Evolutionary conservation across 2,329 filamentous ascomycete species (phyloP).

Genomic region (Botrytis squamosa): DNA sequence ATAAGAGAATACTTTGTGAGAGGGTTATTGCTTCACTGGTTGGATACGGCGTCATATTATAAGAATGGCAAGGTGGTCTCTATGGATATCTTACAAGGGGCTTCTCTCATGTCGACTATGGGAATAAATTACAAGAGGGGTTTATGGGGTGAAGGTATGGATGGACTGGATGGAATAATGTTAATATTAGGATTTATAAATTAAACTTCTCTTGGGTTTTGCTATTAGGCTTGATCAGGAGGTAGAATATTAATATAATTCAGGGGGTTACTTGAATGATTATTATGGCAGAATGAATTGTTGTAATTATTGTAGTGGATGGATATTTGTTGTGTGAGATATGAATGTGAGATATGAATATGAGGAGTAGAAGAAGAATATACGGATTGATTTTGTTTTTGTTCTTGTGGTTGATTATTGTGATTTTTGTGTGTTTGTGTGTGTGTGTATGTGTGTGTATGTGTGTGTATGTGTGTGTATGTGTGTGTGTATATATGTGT

Average conservation of each 20-base stretch:
- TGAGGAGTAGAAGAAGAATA: no score
- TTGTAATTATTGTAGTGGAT: neutral
- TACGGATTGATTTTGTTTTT: neutral
- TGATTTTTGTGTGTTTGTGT: neutral
- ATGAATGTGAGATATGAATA: neutral
- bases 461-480: no score
- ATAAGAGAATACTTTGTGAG: neutral
- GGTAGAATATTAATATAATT: neutral
- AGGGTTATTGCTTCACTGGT: neutral
- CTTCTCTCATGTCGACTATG: neutral
- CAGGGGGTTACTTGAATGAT: neutral
- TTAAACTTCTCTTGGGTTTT: neutral
- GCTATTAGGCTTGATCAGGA: neutral
- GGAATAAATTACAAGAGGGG: neutral
- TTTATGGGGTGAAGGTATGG: neutral
- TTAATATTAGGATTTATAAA: neutral
- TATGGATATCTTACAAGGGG: neutral
- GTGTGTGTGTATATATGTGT: no score
- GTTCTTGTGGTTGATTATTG: neutral
- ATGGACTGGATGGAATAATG: neutral
- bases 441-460: no score
- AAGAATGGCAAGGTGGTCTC: neutral
- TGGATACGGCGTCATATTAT: slow-evolving; percentile 11
- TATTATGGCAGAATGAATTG: neutral
- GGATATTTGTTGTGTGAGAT: neutral